Percentiles rank a stretch among this genome's conserved stretches.
Evolutionary conservation across 2,329 filamentous ascomycete species (phyloP).

Genomic region (Magnaporthiopsis incrustans): DNA sequence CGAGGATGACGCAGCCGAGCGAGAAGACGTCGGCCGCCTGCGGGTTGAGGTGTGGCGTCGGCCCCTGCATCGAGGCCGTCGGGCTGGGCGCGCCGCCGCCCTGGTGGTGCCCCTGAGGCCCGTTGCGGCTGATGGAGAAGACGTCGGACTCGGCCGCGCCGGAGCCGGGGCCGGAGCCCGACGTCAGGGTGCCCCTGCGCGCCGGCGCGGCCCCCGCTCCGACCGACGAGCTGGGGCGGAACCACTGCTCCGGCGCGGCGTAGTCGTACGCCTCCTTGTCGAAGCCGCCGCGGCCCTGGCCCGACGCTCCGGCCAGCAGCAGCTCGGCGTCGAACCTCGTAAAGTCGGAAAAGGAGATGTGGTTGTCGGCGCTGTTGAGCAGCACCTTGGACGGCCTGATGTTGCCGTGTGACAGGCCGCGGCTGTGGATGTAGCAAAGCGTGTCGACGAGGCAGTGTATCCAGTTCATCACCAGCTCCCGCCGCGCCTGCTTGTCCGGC

Average conservation of each 20-base stretch:
- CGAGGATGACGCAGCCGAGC: slow-evolving; percentile 63
- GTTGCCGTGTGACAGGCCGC: slow-evolving; percentile 55
- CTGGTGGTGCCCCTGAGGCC: background rate
- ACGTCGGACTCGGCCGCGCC: slow-evolving; percentile 16
- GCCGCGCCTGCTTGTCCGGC: slow-evolving; percentile 24
- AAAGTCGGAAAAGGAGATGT: slow-evolving; percentile 61
- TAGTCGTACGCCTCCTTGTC: slow-evolving; percentile 68
- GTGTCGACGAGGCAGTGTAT: slow-evolving; percentile 65
- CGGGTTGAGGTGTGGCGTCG: slow-evolving; percentile 38
- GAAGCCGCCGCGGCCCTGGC: slow-evolving; percentile 39
- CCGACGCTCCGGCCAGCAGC: slow-evolving; percentile 27
- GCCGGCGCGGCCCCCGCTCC: background rate
- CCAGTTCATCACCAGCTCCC: slow-evolving; percentile 61
- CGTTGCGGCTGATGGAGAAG: slow-evolving; percentile 27
- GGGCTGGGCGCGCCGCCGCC: slow-evolving; percentile 14
- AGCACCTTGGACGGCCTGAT: slow-evolving; percentile 66
- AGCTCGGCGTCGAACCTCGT: slow-evolving; percentile 37
- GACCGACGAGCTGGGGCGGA: slow-evolving; percentile 25
- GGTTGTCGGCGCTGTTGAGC: slow-evolving; percentile 51
- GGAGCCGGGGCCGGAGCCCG: slow-evolving; percentile 12
- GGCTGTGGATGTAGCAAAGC: slow-evolving; percentile 57
- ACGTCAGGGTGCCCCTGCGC: slow-evolving; percentile 22
- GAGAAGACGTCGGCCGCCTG: slow-evolving; percentile 65
- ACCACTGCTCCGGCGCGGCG: slow-evolving; percentile 60
- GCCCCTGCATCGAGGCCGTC: slow-evolving; percentile 24